Percentiles rank a stretch among this genome's conserved stretches.
Evolutionary conservation across 2,329 filamentous ascomycete species (phyloP).

Genomic region (Fusarium dimerum): DNA sequence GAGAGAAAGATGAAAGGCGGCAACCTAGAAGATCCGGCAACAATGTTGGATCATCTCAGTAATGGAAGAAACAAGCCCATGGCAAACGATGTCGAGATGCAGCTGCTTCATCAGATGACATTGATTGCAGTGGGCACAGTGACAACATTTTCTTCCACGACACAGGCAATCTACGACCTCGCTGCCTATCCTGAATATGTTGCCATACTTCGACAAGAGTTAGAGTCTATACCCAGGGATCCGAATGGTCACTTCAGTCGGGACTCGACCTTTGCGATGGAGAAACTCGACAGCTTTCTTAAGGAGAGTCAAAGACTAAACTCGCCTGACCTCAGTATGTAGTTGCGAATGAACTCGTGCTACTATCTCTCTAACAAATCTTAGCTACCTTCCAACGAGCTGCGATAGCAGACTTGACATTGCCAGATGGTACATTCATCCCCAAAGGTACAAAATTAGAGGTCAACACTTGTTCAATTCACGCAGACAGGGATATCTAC

Average conservation of each 20-base stretch:
- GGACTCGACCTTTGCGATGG: not conserved
- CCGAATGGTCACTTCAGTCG: not conserved
- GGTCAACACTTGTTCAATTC: slow-evolving; percentile 20
- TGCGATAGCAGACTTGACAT: slow-evolving; percentile 7
- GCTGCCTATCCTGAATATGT: slow-evolving; percentile 17
- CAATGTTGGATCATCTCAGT: not conserved
- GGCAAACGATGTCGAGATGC: not conserved
- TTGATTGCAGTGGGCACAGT: slow-evolving; percentile 16
- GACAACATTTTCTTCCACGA: slow-evolving; percentile 17
- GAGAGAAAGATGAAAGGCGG: not conserved
- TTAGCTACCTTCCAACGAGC: slow-evolving; percentile 5
- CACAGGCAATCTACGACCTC: slow-evolving; percentile 24
- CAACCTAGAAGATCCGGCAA: not conserved
- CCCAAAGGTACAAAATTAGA: slow-evolving; percentile 20
- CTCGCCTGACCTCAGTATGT: slow-evolving; percentile 21
- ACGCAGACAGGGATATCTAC: slow-evolving; percentile 8
- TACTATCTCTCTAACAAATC: not conserved
- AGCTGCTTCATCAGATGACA: not conserved
- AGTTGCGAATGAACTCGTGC: rapidly evolving
- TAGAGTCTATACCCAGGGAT: slow-evolving; percentile 1
- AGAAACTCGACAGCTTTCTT: slow-evolving; percentile 26
- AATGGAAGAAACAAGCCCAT: not conserved
- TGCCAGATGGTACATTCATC: slow-evolving; percentile 14
- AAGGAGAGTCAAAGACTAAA: slow-evolving; percentile 24
- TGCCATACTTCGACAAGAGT: slow-evolving; percentile 7